These are phyloP conservation scores for Hirsutella thompsonii DNA, from an alignment of 2,329 filamentous ascomycete species.

Conservation along the genomic window DNA sequence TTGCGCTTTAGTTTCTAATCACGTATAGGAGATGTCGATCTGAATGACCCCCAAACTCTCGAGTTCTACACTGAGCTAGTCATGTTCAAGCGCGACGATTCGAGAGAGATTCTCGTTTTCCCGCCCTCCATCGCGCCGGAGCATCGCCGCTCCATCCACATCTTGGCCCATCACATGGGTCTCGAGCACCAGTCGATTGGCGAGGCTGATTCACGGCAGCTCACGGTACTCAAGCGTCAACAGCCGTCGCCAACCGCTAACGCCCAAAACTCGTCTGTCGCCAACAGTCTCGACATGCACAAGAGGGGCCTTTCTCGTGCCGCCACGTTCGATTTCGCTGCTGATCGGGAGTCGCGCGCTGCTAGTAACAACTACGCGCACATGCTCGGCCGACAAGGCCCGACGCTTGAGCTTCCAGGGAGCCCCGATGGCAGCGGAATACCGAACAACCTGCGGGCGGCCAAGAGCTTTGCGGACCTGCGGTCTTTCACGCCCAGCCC, in stretches of 20 bases:
- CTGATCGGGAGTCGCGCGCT: conserved; percentile 55
- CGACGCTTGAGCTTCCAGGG: conserved; percentile 78
- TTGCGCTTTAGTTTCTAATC: conserved; percentile 4
- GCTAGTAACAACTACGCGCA: conserved; percentile 56
- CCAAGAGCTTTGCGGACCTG: conserved; percentile 93
- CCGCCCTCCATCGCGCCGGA: conserved; percentile 66
- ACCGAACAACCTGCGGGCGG: conserved; percentile 73
- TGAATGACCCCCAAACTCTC: conserved; percentile 82
- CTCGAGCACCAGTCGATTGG: conserved; percentile 85
- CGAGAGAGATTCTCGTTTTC: conserved; percentile 73
- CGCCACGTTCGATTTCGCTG: conserved; percentile 94
- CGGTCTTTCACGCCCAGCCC: conserved; percentile 92
- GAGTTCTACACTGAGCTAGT: conserved; percentile 84
- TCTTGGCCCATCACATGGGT: conserved; percentile 88
- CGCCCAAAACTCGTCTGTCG: conserved; percentile 40
- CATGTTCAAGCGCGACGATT: conserved; percentile 71
- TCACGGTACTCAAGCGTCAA: conserved; percentile 70
- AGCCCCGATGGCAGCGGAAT: conserved; percentile 52
- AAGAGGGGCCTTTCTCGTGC: conserved; percentile 81
- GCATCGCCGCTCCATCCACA: conserved; percentile 84
- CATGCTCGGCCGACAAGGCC: conserved; percentile 66
- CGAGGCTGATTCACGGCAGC: conserved; percentile 73
- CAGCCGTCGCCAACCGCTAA: conserved; percentile 37
- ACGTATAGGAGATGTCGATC: conserved; percentile 53
- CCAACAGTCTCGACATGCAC: conserved; percentile 61